Base-by-base conservation (phyloP, 495 filamentous ascomycete species). In the Neurospora tetrasperma region DNA sequence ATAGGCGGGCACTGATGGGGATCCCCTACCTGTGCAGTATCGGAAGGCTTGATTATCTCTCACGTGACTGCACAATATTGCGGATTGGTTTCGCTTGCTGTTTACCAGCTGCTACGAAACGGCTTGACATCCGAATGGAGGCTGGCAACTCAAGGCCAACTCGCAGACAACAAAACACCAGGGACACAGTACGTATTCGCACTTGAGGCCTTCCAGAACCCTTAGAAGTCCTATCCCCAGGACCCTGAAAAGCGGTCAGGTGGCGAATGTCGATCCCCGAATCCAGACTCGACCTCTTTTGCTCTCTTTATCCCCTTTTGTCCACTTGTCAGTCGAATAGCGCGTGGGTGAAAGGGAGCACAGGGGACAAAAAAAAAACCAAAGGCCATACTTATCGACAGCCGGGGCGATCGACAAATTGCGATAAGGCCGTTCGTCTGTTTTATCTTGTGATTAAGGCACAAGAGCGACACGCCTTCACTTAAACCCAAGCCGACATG, bases 301-400 rank as follows among this genome's bases (percentile, higher is more conserved):
- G 54, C 54, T 66, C 54, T 66, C 54, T 66, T 66, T 66, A 66
- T 66, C 54, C 54, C 54, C 54, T 66, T 66, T 66, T 66, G 54
- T 35, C 27, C 54, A 66, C 27, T 27, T 66, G 54, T 66, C 54
- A 66, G 31, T 14, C 27, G 54, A 66, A 66, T 31, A 9, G 54
- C 54, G 54, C 6, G 54, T 35, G 14, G 54, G 14, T 66, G 54
- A 35, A 66, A 35, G 54, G 54, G 54, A 62, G 54, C 54, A 62
- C 54, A 31, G 31, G 20, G 27, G 35, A 6, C 5, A 38, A 6
- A 38, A 38, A 38, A 59, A 62, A 66, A 35, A 35, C 18, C 9
- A 66, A 66, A 66, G 14, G 54, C 54, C 54, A 66, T 2, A 31
- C 1, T 31, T 66, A 35, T 35, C 27, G 6, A 35, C 12, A 66